A percentile compares a stretch with the other conserved stretches of the same genome.
These are phyloP conservation scores for Angophora floribunda DNA, from an alignment of 345 rosid species.

Conservation along the genomic window DNA sequence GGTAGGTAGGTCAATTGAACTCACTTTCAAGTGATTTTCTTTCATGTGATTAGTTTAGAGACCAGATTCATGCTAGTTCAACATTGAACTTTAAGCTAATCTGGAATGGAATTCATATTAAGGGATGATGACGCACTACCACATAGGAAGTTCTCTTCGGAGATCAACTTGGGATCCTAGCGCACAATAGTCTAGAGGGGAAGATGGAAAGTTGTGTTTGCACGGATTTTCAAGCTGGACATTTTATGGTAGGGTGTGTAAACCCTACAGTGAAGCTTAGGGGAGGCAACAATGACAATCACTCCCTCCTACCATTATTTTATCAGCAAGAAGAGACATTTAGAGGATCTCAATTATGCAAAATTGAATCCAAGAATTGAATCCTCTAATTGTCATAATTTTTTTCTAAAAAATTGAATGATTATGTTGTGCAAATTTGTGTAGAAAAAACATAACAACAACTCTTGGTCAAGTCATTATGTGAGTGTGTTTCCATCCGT, in stretches of 20 bases:
- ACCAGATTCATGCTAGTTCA: background rate
- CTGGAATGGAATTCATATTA: background rate
- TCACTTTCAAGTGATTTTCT: background rate
- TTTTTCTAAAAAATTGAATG: background rate
- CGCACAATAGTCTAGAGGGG: background rate
- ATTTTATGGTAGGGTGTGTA: accelerated
- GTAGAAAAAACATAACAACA: too few species aligned
- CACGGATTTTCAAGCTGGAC: background rate
- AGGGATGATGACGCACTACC: background rate
- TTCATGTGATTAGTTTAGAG: background rate
- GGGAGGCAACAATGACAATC: background rate
- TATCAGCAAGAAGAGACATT: background rate
- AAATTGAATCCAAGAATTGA: background rate
- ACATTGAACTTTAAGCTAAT: background rate
- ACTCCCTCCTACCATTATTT: background rate
- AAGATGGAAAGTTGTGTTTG: background rate
- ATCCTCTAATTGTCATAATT: background rate
- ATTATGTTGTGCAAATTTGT: background rate
- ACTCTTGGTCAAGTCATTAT: too few species aligned
- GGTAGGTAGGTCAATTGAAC: background rate
- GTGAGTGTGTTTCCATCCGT: too few species aligned
- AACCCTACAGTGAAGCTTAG: background rate
- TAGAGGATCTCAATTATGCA: background rate
- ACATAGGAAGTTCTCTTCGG: background rate
- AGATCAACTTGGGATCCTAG: background rate